Evolutionary conservation across 768 basidiomycete species (phyloP).

Genomic region (Gymnopilus junonius): DNA sequence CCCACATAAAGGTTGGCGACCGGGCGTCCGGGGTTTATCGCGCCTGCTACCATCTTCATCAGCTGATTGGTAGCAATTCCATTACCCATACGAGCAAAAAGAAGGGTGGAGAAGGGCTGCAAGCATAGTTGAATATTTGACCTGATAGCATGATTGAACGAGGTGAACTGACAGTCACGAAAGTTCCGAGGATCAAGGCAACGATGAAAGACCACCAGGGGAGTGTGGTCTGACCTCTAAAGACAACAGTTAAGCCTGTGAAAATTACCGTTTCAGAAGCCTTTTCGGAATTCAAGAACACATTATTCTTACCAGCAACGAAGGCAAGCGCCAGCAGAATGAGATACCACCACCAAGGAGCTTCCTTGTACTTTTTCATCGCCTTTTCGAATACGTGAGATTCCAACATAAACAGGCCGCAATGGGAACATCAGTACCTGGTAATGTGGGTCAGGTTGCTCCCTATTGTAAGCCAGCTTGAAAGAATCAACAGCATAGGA

Average conservation of each 20-base stretch:
- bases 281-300: slow-evolving; percentile 1
- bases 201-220: slow-evolving; percentile 68
- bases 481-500: slow-evolving; percentile 52
- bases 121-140: background rate
- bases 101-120: slow-evolving; percentile 58
- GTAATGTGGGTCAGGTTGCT: slow-evolving; percentile 62
- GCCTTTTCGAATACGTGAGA: slow-evolving; percentile 30
- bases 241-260: slow-evolving; percentile 56
- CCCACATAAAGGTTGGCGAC: slow-evolving; percentile 72
- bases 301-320: slow-evolving; percentile 60
- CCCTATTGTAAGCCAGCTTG: slow-evolving; percentile 47
- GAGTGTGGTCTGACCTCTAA: slow-evolving; percentile 63
- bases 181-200: slow-evolving; percentile 55
- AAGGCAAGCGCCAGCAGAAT: slow-evolving; percentile 53
- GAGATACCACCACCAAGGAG: slow-evolving; percentile 65
- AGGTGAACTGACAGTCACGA: slow-evolving; percentile 34
- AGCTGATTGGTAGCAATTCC: slow-evolving; percentile 63
- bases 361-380: slow-evolving; percentile 64
- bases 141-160: background rate
- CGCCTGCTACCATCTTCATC: slow-evolving; percentile 69
- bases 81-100: slow-evolving; percentile 63
- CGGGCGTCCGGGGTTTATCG: slow-evolving; percentile 63
- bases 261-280: background rate
- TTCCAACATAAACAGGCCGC: background rate
- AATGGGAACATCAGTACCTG: slow-evolving; percentile 32